Evolutionary conservation across 169 alveolate species (phyloP).

Genomic region (Babesia microti): DNA sequence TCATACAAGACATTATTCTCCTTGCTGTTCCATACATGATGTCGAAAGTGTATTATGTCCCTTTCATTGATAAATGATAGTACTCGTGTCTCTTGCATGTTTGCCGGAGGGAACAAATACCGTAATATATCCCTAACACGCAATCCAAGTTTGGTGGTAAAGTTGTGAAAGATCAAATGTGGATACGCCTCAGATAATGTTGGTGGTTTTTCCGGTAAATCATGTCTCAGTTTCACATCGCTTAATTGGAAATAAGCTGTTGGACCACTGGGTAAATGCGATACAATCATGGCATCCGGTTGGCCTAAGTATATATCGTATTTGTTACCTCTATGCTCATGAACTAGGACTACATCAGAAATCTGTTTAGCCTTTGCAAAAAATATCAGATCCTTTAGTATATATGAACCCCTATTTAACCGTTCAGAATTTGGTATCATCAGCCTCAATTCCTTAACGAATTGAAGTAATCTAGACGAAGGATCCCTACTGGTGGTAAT

Average conservation of each 20-base stretch:
- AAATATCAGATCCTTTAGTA: conserved; percentile 84
- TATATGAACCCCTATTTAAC: conserved; percentile 92
- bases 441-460: conserved; percentile 89
- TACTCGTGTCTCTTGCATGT: conserved; percentile 75
- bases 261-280: conserved; percentile 99
- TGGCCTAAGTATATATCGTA: conserved; percentile 68
- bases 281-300: conserved; percentile 95
- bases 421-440: conserved; percentile 89
- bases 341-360: conserved; percentile 78
- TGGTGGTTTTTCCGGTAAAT: conserved; percentile 86
- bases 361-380: conserved; percentile 85
- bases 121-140: conserved; percentile 83
- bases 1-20: conserved; percentile 77
- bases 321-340: conserved; percentile 80
- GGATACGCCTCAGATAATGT: conserved; percentile 91
- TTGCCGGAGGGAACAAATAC: conserved; percentile 81
- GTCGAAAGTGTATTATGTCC: conserved; percentile 85
- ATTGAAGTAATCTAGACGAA: conserved; percentile 82
- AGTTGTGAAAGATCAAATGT: conserved; percentile 91
- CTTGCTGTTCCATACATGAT: conserved; percentile 77
- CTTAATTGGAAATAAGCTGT: conserved; percentile 92
- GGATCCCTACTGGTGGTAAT: conserved; percentile 95
- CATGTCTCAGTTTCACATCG: conserved; percentile 93
- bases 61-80: conserved; percentile 80
- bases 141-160: conserved; percentile 80